Conservation (phyloP, 2,329 filamentous ascomycete genomes). For the Phaeosphaeriaceae sp. region DNA sequence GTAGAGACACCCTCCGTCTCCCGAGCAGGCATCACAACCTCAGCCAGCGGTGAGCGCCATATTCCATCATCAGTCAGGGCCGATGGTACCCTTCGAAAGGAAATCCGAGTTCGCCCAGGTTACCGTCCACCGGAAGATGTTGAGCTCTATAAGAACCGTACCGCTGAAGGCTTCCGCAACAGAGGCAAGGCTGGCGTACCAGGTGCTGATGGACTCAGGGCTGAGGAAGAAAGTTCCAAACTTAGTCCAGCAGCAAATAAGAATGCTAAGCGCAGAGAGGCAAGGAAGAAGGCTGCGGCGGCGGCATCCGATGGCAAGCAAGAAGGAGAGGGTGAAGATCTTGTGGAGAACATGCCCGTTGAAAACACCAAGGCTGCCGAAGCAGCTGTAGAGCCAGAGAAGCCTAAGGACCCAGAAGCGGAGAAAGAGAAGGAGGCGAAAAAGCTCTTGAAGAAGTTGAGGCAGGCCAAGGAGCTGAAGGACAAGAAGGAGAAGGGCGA, state of each 20-base stretch:
- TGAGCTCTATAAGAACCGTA: conserved; percentile 93
- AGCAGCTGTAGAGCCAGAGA: conserved; percentile 31
- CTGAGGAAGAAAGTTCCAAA: conserved; percentile 54
- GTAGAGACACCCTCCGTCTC: conserved; percentile 41
- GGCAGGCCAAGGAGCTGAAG: conserved; percentile 88
- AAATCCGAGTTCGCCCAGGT: conserved; percentile 91
- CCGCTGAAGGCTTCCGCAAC: conserved; percentile 82
- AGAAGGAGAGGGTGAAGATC: conserved; percentile 57
- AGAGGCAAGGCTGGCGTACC: conserved; percentile 73
- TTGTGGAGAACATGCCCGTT: conserved; percentile 21
- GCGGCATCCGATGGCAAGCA: conserved; percentile 51
- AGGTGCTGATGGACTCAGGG: conserved; percentile 67
- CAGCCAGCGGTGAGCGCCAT: conserved; percentile 77
- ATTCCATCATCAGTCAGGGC: conserved; percentile 87
- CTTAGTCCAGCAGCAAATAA: conserved; percentile 69
- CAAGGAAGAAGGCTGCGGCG: conserved; percentile 62
- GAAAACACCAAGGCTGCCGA: conserved; percentile 12
- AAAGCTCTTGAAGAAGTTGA: conserved; percentile 91
- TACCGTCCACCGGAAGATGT: conserved; percentile 95
- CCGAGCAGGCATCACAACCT: conserved; percentile 69
- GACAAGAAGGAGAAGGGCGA: conserved; percentile 90
- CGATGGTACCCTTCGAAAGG: conserved; percentile 89
- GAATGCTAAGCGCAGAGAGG: conserved; percentile 81
- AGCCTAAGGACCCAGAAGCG: conserved; percentile 66
- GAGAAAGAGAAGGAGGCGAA: conserved; percentile 93